Base-by-base conservation (phyloP, 495 filamentous ascomycete species). In the Antarctomyces pellizariae region DNA sequence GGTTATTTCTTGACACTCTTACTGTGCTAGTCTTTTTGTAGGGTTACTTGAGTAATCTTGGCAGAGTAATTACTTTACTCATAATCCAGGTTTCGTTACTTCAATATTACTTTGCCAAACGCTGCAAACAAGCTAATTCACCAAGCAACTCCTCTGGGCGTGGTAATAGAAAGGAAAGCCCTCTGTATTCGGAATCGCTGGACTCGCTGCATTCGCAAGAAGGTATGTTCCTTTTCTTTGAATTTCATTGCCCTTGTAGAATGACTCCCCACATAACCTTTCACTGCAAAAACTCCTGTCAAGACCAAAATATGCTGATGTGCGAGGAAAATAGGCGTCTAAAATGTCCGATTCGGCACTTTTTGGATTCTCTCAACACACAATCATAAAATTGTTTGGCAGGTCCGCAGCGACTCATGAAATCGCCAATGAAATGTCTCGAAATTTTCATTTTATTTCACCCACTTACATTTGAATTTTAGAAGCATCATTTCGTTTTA, bases 41-140 rank as follows among this genome's bases (percentile, higher is more conserved):
- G n/a, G n/a, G n/a, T n/a, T n/a, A n/a, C n/a, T n/a, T n/a, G n/a
- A n/a, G n/a, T n/a, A n/a, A n/a, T n/a, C n/a, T n/a, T n/a, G n/a
- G n/a, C n/a, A n/a, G n/a, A n/a, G n/a, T n/a, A n/a, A n/a, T n/a
- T n/a, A n/a, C n/a, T n/a, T n/a, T n/a, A n/a, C n/a, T n/a, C n/a
- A n/a, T n/a, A n/a, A n/a, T n/a, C n/a, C n/a, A n/a, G n/a, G n/a
- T 14, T 36, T 13, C 30, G 31, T 5, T 32, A 23, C 11, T 24
- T 28, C 8, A 35, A 37, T 11, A 22, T 22, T n/a, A 7, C n/a
- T 22, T 22, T 22, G 7, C 7, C n/a, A 22, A 22, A 22, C n/a
- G n/a, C 19, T 22, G 19, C 7, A 22, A 22, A 7, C 7, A 7
- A 22, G n/a, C 19, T 7, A n/a, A 22, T 22, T 22, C n/a, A 22